A percentile compares a stretch with the other conserved stretches of the same genome.
phyloP scores from a whole-genome alignment of 768 basidiomycete genomes.

The Hypholoma fasciculare region DNA sequence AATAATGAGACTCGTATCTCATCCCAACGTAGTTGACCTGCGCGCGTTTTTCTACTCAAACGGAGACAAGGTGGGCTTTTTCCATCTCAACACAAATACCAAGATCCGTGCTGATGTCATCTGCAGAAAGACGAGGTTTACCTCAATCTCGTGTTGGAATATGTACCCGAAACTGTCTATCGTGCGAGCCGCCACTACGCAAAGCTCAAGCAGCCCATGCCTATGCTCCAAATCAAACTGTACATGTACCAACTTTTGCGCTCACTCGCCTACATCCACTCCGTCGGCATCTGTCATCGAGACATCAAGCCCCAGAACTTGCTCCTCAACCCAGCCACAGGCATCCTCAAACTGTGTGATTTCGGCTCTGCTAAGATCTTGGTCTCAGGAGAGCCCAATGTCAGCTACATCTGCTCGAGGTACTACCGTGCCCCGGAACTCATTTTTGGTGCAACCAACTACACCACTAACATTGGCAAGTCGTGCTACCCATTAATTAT shows the following conservation, averaged over 20 bases:
- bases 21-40: constrained; percentile 98
- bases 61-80: constrained; percentile 86
- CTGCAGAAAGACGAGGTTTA: constrained; percentile 98
- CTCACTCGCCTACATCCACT: constrained; percentile 98
- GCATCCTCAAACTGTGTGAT: constrained; percentile 96
- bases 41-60: constrained; percentile 99
- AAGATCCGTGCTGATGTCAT: constrained; percentile 12
- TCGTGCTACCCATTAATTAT: constrained; percentile 15
- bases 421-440: constrained; percentile 99
- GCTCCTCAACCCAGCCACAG: constrained; percentile 94
- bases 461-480: constrained; percentile 98
- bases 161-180: constrained; percentile 99
- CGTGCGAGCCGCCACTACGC: constrained; percentile 98
- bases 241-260: constrained; percentile 99
- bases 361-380: constrained; percentile 99
- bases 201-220: constrained; percentile 99
- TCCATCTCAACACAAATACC: constrained; percentile 7
- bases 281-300: constrained; percentile 98
- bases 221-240: constrained; percentile 98
- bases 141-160: constrained; percentile 98
- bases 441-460: constrained; percentile 99
- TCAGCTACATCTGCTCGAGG: constrained; percentile 99
- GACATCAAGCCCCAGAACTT: constrained; percentile 99
- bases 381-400: constrained; percentile 96
- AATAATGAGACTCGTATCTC: constrained; percentile 96